These are phyloP conservation scores for Malus hybrid DNA, from an alignment of 331 rosid species.

Conservation along the genomic window DNA sequence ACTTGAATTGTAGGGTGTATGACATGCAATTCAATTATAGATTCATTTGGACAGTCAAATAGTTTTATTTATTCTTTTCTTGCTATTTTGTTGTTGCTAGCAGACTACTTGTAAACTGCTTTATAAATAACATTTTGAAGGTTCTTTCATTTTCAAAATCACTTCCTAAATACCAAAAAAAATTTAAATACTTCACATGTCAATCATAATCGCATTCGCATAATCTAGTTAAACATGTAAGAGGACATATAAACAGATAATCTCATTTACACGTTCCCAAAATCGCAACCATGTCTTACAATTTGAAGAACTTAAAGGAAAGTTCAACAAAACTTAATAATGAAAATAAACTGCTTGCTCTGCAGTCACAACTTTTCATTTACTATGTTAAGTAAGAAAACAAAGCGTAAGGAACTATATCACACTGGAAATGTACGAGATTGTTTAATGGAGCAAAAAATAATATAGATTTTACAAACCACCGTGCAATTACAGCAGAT, in stretches of 20 bases:
- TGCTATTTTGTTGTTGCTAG: background rate
- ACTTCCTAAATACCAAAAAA: background rate
- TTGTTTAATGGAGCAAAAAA: background rate
- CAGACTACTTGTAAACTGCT: background rate
- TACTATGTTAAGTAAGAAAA: background rate
- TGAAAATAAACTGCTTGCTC: background rate
- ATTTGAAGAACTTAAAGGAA: background rate
- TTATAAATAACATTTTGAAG: background rate
- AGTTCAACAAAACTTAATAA: background rate
- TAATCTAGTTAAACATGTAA: background rate
- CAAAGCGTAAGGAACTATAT: background rate
- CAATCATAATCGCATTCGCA: background rate
- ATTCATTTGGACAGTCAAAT: background rate
- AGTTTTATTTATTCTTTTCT: background rate
- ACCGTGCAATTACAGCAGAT: background rate
- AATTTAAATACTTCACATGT: background rate
- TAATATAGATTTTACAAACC: background rate
- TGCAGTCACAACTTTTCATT: background rate
- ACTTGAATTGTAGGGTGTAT: background rate
- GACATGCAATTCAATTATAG: background rate
- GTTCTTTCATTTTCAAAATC: background rate
- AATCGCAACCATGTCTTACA: background rate
- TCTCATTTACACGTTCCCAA: background rate
- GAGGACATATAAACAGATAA: background rate
- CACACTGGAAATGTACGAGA: background rate